Evolutionary conservation across 305 asterid species (phyloP).

Genomic region (Fraxinus platypoda): DNA sequence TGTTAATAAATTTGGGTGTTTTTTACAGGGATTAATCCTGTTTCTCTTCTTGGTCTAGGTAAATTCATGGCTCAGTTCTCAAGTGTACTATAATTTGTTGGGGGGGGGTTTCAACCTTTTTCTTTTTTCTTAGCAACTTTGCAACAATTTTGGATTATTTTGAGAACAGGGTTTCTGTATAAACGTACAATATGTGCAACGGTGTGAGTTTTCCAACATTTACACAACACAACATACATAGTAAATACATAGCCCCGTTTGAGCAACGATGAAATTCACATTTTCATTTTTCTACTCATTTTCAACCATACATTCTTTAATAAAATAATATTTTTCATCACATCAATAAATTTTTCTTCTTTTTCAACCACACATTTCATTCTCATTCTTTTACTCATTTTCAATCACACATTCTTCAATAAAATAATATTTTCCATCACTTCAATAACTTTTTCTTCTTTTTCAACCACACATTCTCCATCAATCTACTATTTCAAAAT

Average conservation of each 20-base stretch:
- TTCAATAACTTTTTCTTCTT: no score
- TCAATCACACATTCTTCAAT: no score
- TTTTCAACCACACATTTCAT: no score
- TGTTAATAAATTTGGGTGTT: neutral
- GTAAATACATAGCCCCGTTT: slow-evolving; percentile 16
- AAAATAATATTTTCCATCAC: no score
- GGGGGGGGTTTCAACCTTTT: neutral
- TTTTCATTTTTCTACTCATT: no score
- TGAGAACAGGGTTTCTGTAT: slow-evolving; percentile 16
- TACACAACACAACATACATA: slow-evolving; percentile 29
- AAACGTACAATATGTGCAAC: slow-evolving; percentile 13
- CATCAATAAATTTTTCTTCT: no score
- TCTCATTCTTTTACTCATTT: no score
- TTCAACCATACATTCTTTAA: no score
- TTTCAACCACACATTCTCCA: no score
- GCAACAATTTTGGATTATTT: slow-evolving; percentile 17
- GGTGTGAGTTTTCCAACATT: slow-evolving; percentile 36
- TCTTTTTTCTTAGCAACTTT: slow-evolving; percentile 12
- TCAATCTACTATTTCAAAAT: no score
- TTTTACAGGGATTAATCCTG: neutral
- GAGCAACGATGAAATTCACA: no score
- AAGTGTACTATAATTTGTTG: slow-evolving; percentile 29
- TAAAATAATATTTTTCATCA: no score
- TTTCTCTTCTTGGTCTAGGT: slow-evolving; percentile 17
- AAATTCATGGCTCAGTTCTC: slow-evolving; percentile 34